Evolutionary conservation across 2,329 filamentous ascomycete species (phyloP).

Genomic region (Neobulgaria alba): DNA sequence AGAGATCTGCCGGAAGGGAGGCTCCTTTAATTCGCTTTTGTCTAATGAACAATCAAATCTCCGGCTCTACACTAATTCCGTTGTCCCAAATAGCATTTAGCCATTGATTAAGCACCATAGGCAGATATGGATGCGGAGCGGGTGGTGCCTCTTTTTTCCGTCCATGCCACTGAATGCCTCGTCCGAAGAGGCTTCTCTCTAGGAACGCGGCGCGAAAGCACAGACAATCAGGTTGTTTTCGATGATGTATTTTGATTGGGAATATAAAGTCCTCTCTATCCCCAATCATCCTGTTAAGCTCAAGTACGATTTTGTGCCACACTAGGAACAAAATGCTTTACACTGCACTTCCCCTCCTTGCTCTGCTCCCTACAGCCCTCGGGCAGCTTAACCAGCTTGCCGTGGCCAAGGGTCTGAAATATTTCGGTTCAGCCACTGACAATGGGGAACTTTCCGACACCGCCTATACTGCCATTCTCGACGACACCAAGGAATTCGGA

Average conservation of each 20-base stretch:
- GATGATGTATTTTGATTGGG: too few relatives aligned
- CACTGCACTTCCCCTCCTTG: slow-evolving; percentile 2
- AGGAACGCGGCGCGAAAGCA: too few relatives aligned
- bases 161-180: not conserved
- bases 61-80: not conserved
- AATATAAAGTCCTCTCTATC: too few relatives aligned
- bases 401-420: slow-evolving; percentile 44
- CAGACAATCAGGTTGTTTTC: too few relatives aligned
- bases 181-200: too few relatives aligned
- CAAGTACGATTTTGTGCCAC: not conserved
- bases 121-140: not conserved
- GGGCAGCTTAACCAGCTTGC: slow-evolving; percentile 33
- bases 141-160: not conserved
- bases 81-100: not conserved
- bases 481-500: slow-evolving; percentile 50
- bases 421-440: slow-evolving; percentile 53
- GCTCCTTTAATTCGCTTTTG: not conserved
- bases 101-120: not conserved
- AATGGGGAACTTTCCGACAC: slow-evolving; percentile 38
- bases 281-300: not conserved
- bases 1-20: not conserved
- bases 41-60: not conserved
- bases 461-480: slow-evolving; percentile 47
- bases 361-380: slow-evolving; percentile 8
- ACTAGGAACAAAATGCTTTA: slow-evolving; percentile 1